Evolutionary conservation across 2,329 filamentous ascomycete species (phyloP), one percentile per base, ranked within the genome.

Genomic region (Penicillium sp.): DNA sequence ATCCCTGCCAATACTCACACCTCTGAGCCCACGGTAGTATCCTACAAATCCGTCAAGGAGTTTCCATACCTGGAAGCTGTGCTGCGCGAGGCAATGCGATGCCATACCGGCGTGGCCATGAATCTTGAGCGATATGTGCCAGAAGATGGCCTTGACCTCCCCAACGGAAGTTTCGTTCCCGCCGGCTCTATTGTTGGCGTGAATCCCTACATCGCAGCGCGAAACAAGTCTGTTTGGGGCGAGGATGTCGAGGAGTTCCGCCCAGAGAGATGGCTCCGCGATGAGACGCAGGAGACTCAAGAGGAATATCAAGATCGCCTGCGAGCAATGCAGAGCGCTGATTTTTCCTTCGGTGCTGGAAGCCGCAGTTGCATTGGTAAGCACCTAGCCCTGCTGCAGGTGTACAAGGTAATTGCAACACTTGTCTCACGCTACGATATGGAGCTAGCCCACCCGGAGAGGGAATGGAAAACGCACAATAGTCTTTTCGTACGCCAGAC

Each of bases 401-500:
- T 83, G 62, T 82, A 83, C 69, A 86, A 85, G 72, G 76, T 84
- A 27, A 66, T 82, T 39, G 80, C 81, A 8, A 77, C 80, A 30
- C 70, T 84, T 23, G 68, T 84, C 3, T 57, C 51, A n/a, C 51
- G 60, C 70, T 84, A 79, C 61, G 71, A 79, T 41, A 79, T 84
- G 53, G 70, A 79, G 61, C 71, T 84, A 27, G 75, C 76, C 26
- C 71, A 79, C 56, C 80, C 80, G 0, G 72, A 72, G 8, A 71
- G 75, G 42, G 74, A 78, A 39, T 70, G 84, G 59, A 74, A 74
- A 57, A 78, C 80, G 9, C 77, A 81, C 55, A 78, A 81, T 9
- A 84, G 80, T 9, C 84, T 84, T 65, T 84, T 84, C 61, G 81
- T 84, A 9, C 80, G 84, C 7, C 82, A 84, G 66, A 73, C 76